Evolutionary conservation across 2,329 filamentous ascomycete species (phyloP), one percentile per base, ranked within the genome.

Genomic region (Fonsecaea multimorphosa): DNA sequence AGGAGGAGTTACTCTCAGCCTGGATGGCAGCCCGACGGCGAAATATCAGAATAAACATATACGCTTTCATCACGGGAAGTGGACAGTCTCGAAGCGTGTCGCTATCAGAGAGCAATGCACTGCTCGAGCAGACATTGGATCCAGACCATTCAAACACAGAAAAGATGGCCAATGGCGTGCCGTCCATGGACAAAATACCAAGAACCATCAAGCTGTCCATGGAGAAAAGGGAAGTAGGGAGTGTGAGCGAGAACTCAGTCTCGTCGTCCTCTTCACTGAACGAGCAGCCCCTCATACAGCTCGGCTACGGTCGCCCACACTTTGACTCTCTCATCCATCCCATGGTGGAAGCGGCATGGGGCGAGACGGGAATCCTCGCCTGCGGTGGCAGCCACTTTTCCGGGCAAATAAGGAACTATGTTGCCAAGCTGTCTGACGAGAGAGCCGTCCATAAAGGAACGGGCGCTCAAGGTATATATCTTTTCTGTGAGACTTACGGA

Each of bases 391-490:
- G 75, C 1, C 82, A 83, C 0, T 73, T 89, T 53, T 82, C 84
- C 2, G 79, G 82, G 14, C 80, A 84, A 66, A 83, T 86, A 3
- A 81, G 86, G 62, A 82, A 79, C 19, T 82, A 79, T 64, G 85
- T 86, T 0, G 85, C 85, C 3, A 78, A 73, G 6, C 70, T 89
- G 53, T 87, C 85, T 68, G 87, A 90, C 73, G 88, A 90, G 74
- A 79, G 88, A 34, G 87, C 86, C 1, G 86, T 89, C 51, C 87
- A 89, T 70, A 89, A 89, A 74, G 87, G 87, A 1, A 89, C 85
- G 0, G 87, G 86, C 0, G 87, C 87, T 16, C 86, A 89, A 73
- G 87, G 87, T 0, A 84, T 89, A 38, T 87, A 84, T 73, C 73
- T 88, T 44, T 85, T 87, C 75, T 83, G 82, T 0, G 87, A 89